These are phyloP conservation scores for Plectosphaerella cucumerina DNA, from an alignment of 2,329 filamentous ascomycete species.

Conservation along the genomic window DNA sequence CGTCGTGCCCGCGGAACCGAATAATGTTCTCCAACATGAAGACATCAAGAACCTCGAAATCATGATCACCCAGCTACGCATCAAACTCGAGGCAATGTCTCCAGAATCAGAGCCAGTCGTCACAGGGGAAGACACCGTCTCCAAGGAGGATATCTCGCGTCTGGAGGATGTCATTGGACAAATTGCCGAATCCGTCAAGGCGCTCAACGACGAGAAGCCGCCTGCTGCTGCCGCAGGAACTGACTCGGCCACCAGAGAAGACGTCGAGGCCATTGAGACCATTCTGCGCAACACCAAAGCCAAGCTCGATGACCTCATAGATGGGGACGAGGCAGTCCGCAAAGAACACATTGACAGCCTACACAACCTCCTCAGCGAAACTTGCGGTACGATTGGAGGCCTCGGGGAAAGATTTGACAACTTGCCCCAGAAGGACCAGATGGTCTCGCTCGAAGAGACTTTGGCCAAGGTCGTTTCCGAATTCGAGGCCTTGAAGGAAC, in stretches of 20 bases:
- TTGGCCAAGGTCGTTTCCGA: slow-evolving; percentile 71
- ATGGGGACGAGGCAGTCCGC: slow-evolving; percentile 65
- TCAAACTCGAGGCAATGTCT: slow-evolving; percentile 79
- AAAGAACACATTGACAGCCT: slow-evolving; percentile 64
- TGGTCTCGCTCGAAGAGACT: slow-evolving; percentile 71
- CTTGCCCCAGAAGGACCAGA: slow-evolving; percentile 72
- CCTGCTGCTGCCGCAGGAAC: slow-evolving; percentile 14
- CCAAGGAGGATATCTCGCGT: slow-evolving; percentile 38
- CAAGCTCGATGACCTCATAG: slow-evolving; percentile 75
- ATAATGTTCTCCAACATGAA: slow-evolving; percentile 56
- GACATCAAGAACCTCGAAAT: slow-evolving; percentile 85
- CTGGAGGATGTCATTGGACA: slow-evolving; percentile 43
- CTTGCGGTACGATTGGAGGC: slow-evolving; percentile 66
- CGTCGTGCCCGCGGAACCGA: slow-evolving; percentile 44
- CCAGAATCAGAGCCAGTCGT: slow-evolving; percentile 14
- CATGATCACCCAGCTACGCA: slow-evolving; percentile 74
- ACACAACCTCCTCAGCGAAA: slow-evolving; percentile 64
- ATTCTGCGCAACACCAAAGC: slow-evolving; percentile 86
- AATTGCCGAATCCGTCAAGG: slow-evolving; percentile 47
- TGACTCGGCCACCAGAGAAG: slow-evolving; percentile 68
- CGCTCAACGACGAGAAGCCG: slow-evolving; percentile 8
- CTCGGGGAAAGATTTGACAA: slow-evolving; percentile 65
- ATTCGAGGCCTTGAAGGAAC: slow-evolving; percentile 69
- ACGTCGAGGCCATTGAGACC: slow-evolving; percentile 86
- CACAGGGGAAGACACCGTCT: slow-evolving; percentile 32